Conservation (phyloP, 148 eudicot species). For the Chenopodium suecicum region DNA sequence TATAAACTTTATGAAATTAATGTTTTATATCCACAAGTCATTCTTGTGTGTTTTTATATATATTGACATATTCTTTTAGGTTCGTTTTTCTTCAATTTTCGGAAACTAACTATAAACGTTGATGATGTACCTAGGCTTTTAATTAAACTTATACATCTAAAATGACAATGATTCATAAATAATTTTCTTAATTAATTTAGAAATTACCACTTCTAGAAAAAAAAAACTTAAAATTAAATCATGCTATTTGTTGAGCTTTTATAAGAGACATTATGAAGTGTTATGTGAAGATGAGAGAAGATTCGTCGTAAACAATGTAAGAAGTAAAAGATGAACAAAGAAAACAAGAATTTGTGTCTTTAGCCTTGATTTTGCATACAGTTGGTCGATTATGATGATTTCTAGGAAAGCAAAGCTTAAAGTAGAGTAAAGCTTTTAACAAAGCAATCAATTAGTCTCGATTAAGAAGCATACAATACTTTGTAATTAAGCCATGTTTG, state of each 20-base stretch:
- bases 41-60: background rate
- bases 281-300: too few relatives aligned
- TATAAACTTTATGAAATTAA: background rate
- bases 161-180: too few relatives aligned
- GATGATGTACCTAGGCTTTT: background rate
- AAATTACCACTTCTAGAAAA: background rate
- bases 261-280: too few relatives aligned
- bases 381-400: background rate
- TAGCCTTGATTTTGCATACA: background rate
- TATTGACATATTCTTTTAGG: background rate
- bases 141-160: background rate
- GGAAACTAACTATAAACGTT: background rate
- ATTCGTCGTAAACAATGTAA: too few relatives aligned
- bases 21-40: background rate
- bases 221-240: background rate
- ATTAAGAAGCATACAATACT: background rate
- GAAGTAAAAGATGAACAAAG: background rate
- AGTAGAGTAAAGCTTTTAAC: background rate
- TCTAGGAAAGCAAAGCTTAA: background rate
- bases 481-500: background rate
- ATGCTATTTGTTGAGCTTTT: background rate
- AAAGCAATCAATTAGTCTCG: background rate
- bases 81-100: background rate
- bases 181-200: background rate
- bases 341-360: background rate